Evolutionary conservation across 2,329 filamentous ascomycete species (phyloP), one percentile per base, ranked within the genome.

Genomic region (Penicillium fuscoglaucum): DNA sequence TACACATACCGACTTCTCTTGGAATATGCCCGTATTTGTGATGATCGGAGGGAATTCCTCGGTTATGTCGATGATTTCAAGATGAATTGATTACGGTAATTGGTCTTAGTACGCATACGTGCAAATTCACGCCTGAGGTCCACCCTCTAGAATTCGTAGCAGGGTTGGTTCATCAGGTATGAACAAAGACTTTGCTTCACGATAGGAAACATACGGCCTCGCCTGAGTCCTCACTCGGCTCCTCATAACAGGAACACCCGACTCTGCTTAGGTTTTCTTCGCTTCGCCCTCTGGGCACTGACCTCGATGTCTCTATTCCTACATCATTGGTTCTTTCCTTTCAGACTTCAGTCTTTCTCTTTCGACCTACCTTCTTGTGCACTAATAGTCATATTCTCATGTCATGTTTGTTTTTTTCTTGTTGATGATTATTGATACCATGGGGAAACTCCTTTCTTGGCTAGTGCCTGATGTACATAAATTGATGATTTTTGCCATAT

Each of bases 1-100:
- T 92, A 92, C 70, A 81, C 86, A 9, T 77, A 87, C 54, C 77
- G 89, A 44, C 68, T 92, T 63, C 72, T 89, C 53, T 75, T 88
- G 33, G 87, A 89, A 73, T 88, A 88, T n/a, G 86, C 80, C 6
- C 76, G 85, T 19, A 67, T 87, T 4, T 63, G 61, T 21, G 68
- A 72, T 58, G 69, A 70, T 31, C 39, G 49, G 6, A 55, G 69
- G 9, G 65, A 68, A 26, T 35, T 46, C 5, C 40, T 71, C 4
- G 68, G 63, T 28, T 70, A 58, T 49, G 61, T 60, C 7, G 55
- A 52, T 43, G 63, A 63, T 24, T n/a, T 58, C 33, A 24, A 45
- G 10, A 51, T 8, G n/a, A 2, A 26, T 13, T 52, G 31, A 52
- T n/a, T 44, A 4, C 12, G 12, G 10, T 10, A 13, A 12, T n/a